These are phyloP conservation scores for Betula pendula DNA, from an alignment of 306 rosid species.

Conservation along the genomic window DNA sequence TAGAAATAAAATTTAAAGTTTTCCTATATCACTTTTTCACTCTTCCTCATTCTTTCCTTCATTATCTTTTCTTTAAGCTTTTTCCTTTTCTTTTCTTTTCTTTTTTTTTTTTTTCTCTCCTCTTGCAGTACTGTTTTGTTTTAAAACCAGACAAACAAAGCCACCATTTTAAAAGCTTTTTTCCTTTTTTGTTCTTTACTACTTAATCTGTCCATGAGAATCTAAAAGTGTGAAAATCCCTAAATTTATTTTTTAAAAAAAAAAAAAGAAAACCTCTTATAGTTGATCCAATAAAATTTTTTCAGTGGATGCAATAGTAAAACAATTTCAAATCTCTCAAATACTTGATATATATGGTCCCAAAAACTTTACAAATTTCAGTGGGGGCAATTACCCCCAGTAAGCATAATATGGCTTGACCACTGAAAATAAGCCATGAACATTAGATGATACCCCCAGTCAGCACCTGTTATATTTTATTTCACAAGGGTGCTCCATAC, in stretches of 20 bases:
- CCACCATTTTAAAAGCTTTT: no score
- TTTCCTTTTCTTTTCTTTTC: no score
- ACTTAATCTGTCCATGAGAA: background rate
- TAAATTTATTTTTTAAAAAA: no score
- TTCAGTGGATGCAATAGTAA: background rate
- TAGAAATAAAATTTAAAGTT: background rate
- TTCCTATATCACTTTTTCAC: background rate
- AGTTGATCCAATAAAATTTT: background rate
- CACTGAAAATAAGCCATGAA: background rate
- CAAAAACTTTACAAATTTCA: background rate
- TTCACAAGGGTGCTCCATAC: background rate
- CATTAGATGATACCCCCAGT: constrained; percentile 2
- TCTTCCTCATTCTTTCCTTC: background rate
- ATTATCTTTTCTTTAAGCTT: no score
- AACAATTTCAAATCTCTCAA: background rate
- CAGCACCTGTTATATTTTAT: no score
- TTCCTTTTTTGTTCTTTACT: background rate
- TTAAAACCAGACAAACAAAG: no score
- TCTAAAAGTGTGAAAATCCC: background rate
- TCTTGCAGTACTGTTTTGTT: no score
- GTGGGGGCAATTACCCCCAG: background rate
- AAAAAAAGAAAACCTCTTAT: background rate
- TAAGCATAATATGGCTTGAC: background rate
- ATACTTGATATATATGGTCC: background rate
- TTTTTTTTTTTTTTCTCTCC: no score